These are phyloP conservation scores for Epichloe elymi DNA, from an alignment of 2,329 filamentous ascomycete species.

Conservation along the genomic window DNA sequence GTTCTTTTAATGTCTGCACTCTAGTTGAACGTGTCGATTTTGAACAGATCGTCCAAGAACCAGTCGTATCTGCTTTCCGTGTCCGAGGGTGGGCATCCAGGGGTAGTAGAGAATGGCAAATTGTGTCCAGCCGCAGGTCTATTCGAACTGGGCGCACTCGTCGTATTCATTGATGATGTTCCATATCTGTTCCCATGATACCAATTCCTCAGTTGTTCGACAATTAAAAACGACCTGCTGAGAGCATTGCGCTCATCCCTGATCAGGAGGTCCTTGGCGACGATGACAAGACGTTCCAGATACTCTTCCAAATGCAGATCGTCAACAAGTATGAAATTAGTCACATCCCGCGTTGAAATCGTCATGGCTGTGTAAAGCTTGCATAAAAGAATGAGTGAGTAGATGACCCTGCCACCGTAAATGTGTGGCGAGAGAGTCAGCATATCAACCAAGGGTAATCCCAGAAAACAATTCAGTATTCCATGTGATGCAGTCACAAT, in stretches of 20 bases:
- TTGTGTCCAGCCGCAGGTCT: neutral
- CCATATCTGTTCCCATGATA: neutral
- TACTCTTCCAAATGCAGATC: slow-evolving; percentile 2
- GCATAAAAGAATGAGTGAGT: slow-evolving; percentile 2
- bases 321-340: neutral
- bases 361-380: slow-evolving; percentile 1
- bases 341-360: neutral
- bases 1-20: neutral
- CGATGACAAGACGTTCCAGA: neutral
- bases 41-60: neutral
- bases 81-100: neutral
- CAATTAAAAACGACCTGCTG: neutral
- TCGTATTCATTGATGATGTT: neutral
- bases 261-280: slow-evolving; percentile 1
- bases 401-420: slow-evolving; percentile 3
- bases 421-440: slow-evolving; percentile 2
- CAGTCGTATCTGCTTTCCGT: neutral
- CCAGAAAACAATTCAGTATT: slow-evolving; percentile 2
- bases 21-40: neutral
- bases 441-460: neutral
- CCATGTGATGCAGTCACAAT: slow-evolving; percentile 2
- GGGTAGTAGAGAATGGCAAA: neutral
- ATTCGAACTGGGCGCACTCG: neutral
- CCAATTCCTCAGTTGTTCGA: slow-evolving; percentile 3
- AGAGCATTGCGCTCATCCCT: neutral